These are phyloP conservation scores for Aphanomyces invadans DNA, from an alignment of 352 stramenopile species.

Conservation along the genomic window DNA sequence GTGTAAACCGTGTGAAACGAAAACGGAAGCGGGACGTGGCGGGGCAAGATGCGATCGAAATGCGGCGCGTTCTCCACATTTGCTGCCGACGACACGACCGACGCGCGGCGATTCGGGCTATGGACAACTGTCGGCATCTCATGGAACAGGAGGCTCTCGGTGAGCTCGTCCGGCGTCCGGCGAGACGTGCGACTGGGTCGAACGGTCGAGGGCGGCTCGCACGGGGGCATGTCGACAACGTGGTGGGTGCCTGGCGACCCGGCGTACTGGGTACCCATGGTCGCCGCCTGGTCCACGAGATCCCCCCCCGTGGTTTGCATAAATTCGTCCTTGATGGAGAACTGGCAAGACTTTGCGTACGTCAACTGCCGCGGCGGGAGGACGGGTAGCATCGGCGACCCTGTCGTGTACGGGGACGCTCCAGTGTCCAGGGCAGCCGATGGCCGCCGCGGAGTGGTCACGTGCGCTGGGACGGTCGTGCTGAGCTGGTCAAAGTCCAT, in stretches of 20 bases:
- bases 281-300: background rate
- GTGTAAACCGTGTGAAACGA: slow-evolving; percentile 74
- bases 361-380: background rate
- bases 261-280: background rate
- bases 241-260: background rate
- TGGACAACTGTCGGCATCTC: background rate
- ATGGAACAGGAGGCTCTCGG: background rate
- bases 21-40: slow-evolving; percentile 69
- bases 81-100: slow-evolving; percentile 27
- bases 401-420: too few species aligned
- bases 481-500: slow-evolving; percentile 80
- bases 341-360: background rate
- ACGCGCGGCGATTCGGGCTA: background rate
- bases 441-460: too few species aligned
- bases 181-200: background rate
- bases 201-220: background rate
- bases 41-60: slow-evolving; percentile 62
- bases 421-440: too few species aligned
- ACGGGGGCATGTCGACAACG: background rate
- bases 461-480: slow-evolving; percentile 37
- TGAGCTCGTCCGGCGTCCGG: background rate
- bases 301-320: background rate
- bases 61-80: slow-evolving; percentile 73
- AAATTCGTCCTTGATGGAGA: background rate
- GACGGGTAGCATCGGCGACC: too few species aligned